These are phyloP conservation scores for Dovyalis caffra DNA, from an alignment of 345 rosid genomes.

Conservation along the genomic window DNA sequence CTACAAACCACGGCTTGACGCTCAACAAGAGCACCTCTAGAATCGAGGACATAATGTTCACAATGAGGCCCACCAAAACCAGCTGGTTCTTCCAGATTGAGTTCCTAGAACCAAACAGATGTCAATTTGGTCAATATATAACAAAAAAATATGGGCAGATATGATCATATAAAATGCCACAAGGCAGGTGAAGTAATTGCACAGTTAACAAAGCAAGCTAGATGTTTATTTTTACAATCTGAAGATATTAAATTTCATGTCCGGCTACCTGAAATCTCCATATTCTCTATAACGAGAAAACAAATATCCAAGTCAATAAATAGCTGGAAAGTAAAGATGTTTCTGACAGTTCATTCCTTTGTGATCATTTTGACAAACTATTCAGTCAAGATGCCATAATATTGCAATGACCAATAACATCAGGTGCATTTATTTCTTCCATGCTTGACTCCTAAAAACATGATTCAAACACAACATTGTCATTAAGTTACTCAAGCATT, in stretches of 20 bases:
- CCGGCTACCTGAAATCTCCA: neutral
- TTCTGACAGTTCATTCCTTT: neutral
- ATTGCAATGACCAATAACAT: neutral
- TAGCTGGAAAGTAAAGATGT: neutral
- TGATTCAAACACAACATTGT: too few relatives aligned
- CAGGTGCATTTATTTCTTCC: neutral
- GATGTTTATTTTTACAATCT: neutral
- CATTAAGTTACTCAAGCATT: neutral
- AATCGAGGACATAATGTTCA: constrained; percentile 75
- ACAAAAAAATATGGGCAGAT: neutral
- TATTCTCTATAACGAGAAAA: neutral
- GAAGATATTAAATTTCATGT: too few relatives aligned
- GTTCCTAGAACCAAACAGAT: constrained; percentile 56
- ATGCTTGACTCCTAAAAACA: neutral
- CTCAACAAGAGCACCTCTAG: constrained; percentile 90
- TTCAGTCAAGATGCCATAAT: neutral
- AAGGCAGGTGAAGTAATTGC: neutral
- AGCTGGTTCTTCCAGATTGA: constrained; percentile 88
- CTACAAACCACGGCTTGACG: constrained; percentile 75
- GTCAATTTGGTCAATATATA: neutral
- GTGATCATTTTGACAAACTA: neutral
- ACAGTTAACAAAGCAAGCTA: neutral
- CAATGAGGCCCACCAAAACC: constrained; percentile 86
- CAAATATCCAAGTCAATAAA: neutral
- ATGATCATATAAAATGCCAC: neutral